A percentile compares a stretch with the other conserved stretches of the same genome.
Evolutionary conservation across 2,329 filamentous ascomycete genomes (phyloP).

Genomic region (Zalaria sp.): DNA sequence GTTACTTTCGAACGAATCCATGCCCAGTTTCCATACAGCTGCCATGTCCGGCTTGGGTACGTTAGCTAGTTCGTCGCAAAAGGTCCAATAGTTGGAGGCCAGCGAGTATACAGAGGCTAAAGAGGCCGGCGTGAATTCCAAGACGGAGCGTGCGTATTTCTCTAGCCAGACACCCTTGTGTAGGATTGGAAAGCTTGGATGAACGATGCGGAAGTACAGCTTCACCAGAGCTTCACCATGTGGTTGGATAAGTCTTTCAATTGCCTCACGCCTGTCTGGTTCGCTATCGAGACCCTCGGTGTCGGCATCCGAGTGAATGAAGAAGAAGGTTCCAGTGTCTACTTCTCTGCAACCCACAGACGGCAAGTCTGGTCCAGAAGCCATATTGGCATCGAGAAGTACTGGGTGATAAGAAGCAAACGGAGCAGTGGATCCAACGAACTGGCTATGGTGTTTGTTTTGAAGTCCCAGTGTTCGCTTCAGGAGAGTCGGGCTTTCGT

Average conservation of each 20-base stretch:
- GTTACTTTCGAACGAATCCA: constrained; percentile 22
- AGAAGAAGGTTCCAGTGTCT: constrained; percentile 31
- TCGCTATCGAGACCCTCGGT: constrained; percentile 12
- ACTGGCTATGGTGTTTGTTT: constrained; percentile 15
- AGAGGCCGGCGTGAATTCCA: constrained; percentile 45
- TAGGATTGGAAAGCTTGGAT: constrained; percentile 44
- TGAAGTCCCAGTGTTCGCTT: constrained; percentile 42
- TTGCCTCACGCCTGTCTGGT: constrained; percentile 45
- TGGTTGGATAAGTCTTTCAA: constrained; percentile 57
- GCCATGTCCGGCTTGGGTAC: constrained; percentile 27
- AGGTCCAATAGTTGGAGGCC: constrained; percentile 48
- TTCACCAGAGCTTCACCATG: constrained; percentile 58
- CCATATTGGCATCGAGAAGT: not conserved
- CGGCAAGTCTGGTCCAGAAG: not conserved
- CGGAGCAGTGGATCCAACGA: constrained; percentile 13
- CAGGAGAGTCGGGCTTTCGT: constrained; percentile 50
- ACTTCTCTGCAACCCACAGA: constrained; percentile 4
- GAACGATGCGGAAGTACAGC: constrained; percentile 55
- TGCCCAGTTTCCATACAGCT: constrained; percentile 19
- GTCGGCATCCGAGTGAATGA: constrained; percentile 46
- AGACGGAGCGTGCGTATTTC: constrained; percentile 43
- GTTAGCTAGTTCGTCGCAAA: constrained; percentile 38
- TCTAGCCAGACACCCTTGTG: constrained; percentile 49
- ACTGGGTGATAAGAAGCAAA: not conserved
- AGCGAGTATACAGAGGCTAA: constrained; percentile 48